Evolutionary conservation across 495 filamentous ascomycete species (phyloP), one percentile per base, ranked within the genome.

Genomic region (Penicillium atrosanguineum): DNA sequence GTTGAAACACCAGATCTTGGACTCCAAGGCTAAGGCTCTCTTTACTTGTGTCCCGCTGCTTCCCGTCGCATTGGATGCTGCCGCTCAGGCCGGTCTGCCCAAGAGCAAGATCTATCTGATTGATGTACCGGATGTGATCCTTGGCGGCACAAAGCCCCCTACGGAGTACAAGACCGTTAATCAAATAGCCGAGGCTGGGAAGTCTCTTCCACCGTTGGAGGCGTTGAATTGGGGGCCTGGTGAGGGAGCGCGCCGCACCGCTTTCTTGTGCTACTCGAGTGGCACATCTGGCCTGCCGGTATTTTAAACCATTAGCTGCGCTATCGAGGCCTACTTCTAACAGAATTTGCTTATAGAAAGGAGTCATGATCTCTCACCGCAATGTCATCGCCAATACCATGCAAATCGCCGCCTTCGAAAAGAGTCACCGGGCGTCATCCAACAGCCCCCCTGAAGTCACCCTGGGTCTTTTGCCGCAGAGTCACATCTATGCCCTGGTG

Each of bases 261-360:
- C 91, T 0, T 96, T 89, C 65, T 74, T 96, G 23, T 95, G 91
- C 76, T 95, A 92, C 67, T 94, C 89, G 0, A 91, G 87, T 68
- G 91, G 91, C 18, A 96, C 91, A 12, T 94, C 90, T 31, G 91
- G 91, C 8, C 68, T 95, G 43, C 91, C 91, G 34, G 87, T 89
- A 75, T 63, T 80, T 14, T 14, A 15, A 15, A 34, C 11, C 31
- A 34, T 14, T 34, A 14, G 3, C 31, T 15, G 12, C 11, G 11
- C 31, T 14, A 12, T 34, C 31, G 1, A 34, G 11, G 14, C 31
- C 3, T 2, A 34, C 7, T 34, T 34, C 31, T 34, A 34, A 34
- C 31, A 34, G 14, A 4, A 2, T 9, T 6, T 34, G 8, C 11
- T 34, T 41, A 15, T 48, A 93, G 86, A 96, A 96, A 90, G 91